Conservation (phyloP, 148 eudicot species). For the Dianthus caryophyllus region DNA sequence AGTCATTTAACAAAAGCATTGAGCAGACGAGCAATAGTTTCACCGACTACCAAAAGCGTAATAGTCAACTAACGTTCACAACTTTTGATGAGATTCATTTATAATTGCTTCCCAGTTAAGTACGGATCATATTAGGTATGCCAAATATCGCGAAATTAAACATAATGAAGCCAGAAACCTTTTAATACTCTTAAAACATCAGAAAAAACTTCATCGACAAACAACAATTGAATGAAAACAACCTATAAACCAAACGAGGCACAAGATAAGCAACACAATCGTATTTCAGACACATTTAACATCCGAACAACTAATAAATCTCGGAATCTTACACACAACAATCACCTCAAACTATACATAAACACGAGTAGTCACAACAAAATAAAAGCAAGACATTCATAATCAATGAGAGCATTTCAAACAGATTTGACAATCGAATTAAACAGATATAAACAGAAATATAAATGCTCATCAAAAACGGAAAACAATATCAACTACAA, state of each 20-base stretch:
- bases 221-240: not conserved
- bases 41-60: not conserved
- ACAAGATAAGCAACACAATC: no score
- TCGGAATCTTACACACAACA: no score
- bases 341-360: constrained; percentile 50
- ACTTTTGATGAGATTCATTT: not conserved
- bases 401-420: constrained; percentile 90
- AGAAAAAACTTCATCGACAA: not conserved
- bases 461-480: no score
- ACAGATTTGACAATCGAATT: constrained; percentile 69
- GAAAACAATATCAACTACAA: constrained; percentile 82
- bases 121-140: no score
- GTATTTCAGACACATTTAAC: no score
- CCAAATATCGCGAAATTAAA: no score
- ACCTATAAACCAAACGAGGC: no score
- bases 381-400: constrained; percentile 94
- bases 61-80: not conserved
- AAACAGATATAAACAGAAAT: constrained; percentile 29
- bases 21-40: not conserved
- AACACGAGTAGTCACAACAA: constrained; percentile 83
- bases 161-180: no score
- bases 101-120: no score
- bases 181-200: not conserved
- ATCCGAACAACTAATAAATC: no score
- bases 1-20: constrained; percentile 17